Percentiles rank a stretch among this genome's conserved stretches.
Evolutionary conservation across 169 alveolate genomes (phyloP).

Genomic region (Plasmodium billcollinsi): DNA sequence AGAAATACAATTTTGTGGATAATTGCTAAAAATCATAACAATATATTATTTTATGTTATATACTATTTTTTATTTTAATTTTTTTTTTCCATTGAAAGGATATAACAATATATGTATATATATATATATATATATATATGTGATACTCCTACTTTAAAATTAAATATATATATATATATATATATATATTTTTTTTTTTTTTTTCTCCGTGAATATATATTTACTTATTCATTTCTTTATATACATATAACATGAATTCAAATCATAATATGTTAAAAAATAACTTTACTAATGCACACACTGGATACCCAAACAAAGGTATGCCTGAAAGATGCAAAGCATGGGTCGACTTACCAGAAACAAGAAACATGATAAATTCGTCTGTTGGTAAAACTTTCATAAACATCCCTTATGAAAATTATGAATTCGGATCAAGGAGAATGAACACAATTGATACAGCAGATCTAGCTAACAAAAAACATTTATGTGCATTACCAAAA

Average conservation of each 20-base stretch:
- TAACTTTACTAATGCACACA: neutral
- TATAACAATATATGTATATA: too few species aligned
- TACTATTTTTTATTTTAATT: too few species aligned
- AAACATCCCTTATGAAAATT: slow-evolving; percentile 9
- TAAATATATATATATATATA: neutral
- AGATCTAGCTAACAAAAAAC: neutral
- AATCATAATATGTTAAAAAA: neutral
- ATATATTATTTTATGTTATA: too few species aligned
- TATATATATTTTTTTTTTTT: neutral
- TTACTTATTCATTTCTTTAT: neutral
- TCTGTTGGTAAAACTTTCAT: slow-evolving; percentile 13
- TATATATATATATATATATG: too few species aligned
- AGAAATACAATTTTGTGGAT: too few species aligned
- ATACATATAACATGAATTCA: neutral
- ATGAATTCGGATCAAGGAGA: neutral
- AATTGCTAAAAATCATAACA: too few species aligned
- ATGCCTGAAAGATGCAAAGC: neutral
- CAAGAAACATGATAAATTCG: neutral
- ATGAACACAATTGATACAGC: slow-evolving; percentile 22
- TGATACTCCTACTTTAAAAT: too few species aligned
- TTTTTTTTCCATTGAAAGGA: too few species aligned
- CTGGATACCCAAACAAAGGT: neutral
- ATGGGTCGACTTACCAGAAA: slow-evolving; percentile 16
- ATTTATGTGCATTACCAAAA: slow-evolving; percentile 8
- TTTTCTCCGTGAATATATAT: neutral